Percentiles rank a stretch among this genome's conserved stretches.
These are phyloP conservation scores for Gracilaria vermiculophylla DNA, from an alignment of 23 red algal species.

Conservation along the genomic window DNA sequence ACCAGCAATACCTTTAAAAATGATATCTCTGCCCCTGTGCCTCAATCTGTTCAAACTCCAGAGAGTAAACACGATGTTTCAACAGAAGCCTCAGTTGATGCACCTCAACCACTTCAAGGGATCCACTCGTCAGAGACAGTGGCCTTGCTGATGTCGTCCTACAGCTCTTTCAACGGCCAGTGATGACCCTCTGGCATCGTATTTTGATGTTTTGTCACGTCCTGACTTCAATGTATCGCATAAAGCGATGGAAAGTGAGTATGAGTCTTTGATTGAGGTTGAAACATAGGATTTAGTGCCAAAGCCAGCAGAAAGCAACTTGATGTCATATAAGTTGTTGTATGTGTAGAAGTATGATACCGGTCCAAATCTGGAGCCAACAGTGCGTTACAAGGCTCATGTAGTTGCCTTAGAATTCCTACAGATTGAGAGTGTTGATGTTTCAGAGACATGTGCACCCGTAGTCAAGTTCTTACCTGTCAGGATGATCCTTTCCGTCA, in stretches of 20 bases:
- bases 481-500: no score
- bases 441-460: no score
- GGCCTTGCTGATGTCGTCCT: background rate
- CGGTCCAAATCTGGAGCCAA: background rate
- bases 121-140: background rate
- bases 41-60: no score
- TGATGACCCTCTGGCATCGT: conserved; percentile 9
- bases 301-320: background rate
- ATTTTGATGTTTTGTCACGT: conserved; percentile 20
- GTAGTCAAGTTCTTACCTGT: no score
- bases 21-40: no score
- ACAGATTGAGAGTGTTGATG: background rate
- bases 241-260: background rate
- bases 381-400: conserved; percentile 18
- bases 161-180: background rate
- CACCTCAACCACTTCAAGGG: no score
- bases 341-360: background rate
- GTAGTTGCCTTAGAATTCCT: background rate
- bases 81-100: no score
- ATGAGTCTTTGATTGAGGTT: background rate
- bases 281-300: conserved; percentile 15
- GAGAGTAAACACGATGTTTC: no score
- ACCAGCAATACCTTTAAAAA: no score
- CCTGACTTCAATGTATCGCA: background rate
- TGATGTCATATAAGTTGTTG: background rate